Conservation (phyloP, 1,139 yeast genomes). For the Schizosaccharomyces versatilis region DNA sequence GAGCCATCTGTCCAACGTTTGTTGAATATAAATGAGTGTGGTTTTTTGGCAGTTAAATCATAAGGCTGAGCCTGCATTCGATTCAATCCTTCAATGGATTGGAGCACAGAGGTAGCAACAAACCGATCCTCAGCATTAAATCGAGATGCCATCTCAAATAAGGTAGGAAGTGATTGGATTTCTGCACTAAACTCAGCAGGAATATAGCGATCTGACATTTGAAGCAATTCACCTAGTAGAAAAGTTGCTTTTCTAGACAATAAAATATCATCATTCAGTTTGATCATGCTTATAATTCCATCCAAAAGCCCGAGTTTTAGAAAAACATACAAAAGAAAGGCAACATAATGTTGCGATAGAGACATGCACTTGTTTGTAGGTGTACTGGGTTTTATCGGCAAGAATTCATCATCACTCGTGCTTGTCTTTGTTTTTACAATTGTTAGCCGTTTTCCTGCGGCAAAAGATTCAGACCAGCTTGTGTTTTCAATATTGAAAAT, state of each 20-base stretch:
- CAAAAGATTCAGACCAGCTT: constrained; percentile 31
- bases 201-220: constrained; percentile 32
- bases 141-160: constrained; percentile 18
- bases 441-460: constrained; percentile 21
- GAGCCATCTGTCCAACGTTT: neutral
- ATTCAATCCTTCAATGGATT: constrained; percentile 23
- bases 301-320: constrained; percentile 35
- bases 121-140: constrained; percentile 13
- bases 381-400: neutral
- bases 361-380: neutral
- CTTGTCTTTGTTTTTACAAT: constrained; percentile 6
- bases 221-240: constrained; percentile 39
- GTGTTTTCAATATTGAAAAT: constrained; percentile 38
- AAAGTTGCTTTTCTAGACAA: constrained; percentile 39
- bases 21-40: neutral
- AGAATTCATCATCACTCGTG: constrained; percentile 2
- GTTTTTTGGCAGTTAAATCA: neutral
- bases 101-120: constrained; percentile 19
- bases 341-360: constrained; percentile 33
- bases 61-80: constrained; percentile 7
- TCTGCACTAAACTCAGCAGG: constrained; percentile 22
- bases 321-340: constrained; percentile 33
- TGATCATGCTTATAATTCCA: constrained; percentile 26
- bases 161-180: constrained; percentile 18
- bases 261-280: constrained; percentile 25